A percentile compares a stretch with the other conserved stretches of the same genome.
Conservation (phyloP, 2,329 filamentous ascomycete species). For the Gaeumannomyces sp. region DNA sequence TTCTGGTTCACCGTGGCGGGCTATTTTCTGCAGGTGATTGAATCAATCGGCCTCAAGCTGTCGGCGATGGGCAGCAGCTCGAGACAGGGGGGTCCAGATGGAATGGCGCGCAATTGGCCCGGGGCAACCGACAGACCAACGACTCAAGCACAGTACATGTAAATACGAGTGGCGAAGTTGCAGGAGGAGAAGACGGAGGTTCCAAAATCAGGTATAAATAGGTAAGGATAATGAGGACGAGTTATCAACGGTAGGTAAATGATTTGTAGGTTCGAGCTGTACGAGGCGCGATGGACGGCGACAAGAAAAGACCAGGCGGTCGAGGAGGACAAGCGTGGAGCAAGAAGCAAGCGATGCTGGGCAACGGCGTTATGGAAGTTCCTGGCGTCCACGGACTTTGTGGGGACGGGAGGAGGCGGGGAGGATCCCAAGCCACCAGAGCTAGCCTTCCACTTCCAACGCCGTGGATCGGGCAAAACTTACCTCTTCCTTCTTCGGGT, state of each 20-base stretch:
- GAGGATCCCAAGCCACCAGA: not conserved
- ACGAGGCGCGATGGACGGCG: too few relatives aligned
- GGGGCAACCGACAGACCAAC: too few relatives aligned
- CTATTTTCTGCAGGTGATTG: too few relatives aligned
- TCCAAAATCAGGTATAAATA: too few relatives aligned
- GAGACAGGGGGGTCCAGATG: not conserved
- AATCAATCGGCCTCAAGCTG: not conserved
- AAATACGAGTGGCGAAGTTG: not conserved
- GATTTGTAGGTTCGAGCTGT: not conserved
- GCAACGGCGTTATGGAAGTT: not conserved
- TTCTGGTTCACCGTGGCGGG: not conserved
- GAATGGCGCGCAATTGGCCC: not conserved
- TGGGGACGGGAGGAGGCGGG: not conserved
- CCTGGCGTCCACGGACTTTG: not conserved
- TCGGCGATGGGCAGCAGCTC: not conserved
- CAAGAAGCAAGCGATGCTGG: not conserved
- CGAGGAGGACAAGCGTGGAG: not conserved
- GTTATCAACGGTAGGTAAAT: too few relatives aligned
- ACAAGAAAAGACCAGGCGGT: not conserved
- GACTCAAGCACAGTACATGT: not conserved
- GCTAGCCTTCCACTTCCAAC: not conserved
- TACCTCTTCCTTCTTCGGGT: too few relatives aligned
- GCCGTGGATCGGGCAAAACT: not conserved
- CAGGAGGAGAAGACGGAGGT: not conserved
- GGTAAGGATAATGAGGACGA: too few relatives aligned